phyloP scores from a whole-genome alignment of 2,329 filamentous ascomycete species.

The Penicillium sp. region DNA sequence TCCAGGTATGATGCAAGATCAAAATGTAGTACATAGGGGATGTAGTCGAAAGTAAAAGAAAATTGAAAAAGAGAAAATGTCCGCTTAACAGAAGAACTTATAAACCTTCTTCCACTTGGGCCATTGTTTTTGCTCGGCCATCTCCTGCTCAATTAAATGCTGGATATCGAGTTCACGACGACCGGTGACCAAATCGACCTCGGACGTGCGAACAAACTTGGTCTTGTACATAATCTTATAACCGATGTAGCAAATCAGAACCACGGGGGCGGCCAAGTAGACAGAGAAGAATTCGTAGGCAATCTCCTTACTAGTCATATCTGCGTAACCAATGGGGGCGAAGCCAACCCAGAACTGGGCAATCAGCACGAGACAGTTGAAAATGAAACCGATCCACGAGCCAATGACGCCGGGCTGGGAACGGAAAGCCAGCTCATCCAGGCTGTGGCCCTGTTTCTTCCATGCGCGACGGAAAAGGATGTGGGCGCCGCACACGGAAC shows the following conservation, averaged over 20 bases:
- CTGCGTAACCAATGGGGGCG: constrained; percentile 63
- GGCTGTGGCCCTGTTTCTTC: constrained; percentile 63
- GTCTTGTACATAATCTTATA: constrained; percentile 78
- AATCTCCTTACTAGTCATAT: constrained; percentile 46
- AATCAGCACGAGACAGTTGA: constrained; percentile 73
- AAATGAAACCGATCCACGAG: constrained; percentile 72
- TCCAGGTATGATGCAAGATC: not conserved
- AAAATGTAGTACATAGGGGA: not conserved
- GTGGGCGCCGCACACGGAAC: constrained; percentile 81
- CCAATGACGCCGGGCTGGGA: constrained; percentile 76
- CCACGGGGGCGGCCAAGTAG: constrained; percentile 59
- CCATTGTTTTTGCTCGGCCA: constrained; percentile 68
- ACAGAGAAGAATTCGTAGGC: constrained; percentile 66
- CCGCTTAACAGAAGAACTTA: constrained; percentile 64
- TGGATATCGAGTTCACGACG: constrained; percentile 79
- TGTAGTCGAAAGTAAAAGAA: not conserved
- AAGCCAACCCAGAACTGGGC: constrained; percentile 88
- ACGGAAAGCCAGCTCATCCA: constrained; percentile 75
- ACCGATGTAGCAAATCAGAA: constrained; percentile 59
- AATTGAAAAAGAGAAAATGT: constrained; percentile 3
- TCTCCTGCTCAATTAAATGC: constrained; percentile 74
- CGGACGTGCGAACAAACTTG: constrained; percentile 60
- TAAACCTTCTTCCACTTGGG: constrained; percentile 74
- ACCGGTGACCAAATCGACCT: constrained; percentile 87
- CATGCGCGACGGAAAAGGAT: constrained; percentile 88